Evolutionary conservation across 2,329 filamentous ascomycete species (phyloP), one percentile per base, ranked within the genome.

Genomic region (Colletotrichum destructivum): DNA sequence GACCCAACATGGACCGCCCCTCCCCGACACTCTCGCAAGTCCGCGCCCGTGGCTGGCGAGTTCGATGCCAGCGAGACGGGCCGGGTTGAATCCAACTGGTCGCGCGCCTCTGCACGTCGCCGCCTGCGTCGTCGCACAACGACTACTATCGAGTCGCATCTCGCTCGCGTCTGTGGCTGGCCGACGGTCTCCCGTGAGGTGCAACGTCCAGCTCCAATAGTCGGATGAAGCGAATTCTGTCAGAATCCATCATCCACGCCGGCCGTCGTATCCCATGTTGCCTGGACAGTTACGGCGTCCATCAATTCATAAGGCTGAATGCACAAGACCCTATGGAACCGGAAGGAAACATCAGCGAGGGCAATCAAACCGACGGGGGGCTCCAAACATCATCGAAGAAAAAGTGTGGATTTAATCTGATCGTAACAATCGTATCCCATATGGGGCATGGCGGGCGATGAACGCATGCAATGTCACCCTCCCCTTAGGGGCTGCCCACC

Each of bases 381-480:
- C 66, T 52, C 49, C 55, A 66, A 66, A 57, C 40, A 61, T 57
- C 57, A 61, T 47, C 65, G 38, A 44, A 26, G 21, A n/a, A 49
- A 15, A 26, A 26, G 31, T 35, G 59, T 71, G 66, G 26, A 61
- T 47, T 56, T 71, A 55, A 57, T 66, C 42, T 72, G 52, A 66
- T 42, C 56, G 70, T 56, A 47, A 71, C 67, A 49, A 40, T 26
- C 26, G 42, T 47, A 55, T 63, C 62, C 35, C 49, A 61, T 26
- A 62, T 51, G 71, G 55, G 70, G 38, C 55, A 15, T 21, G 67
- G 61, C 49, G 47, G 70, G 67, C 55, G 31, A 71, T 61, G 61
- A 72, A 56, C 70, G 42, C 47, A 71, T 72, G 70, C 70, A 56
- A 56, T 72, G 66, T 42, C 26, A 72, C 70, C 66, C 61, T 52